A percentile compares a stretch with the other conserved stretches of the same genome.
These are phyloP conservation scores for Fusarium veterinarium DNA, from an alignment of 2,329 filamentous ascomycete species.

Conservation along the genomic window DNA sequence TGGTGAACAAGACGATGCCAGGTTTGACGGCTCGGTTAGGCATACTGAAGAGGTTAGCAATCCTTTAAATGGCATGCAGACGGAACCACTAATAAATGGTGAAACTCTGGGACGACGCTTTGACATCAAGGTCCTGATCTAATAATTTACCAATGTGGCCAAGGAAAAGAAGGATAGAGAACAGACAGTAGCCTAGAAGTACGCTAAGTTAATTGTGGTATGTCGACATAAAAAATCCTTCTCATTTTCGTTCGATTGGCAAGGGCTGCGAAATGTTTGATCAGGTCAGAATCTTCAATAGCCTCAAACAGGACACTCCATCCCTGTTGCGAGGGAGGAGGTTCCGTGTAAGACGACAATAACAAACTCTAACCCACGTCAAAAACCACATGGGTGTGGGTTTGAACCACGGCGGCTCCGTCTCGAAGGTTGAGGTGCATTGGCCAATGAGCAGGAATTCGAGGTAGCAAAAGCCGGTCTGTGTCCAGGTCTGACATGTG, in stretches of 20 bases:
- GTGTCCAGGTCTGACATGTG: slow-evolving; percentile 32
- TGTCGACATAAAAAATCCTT: neutral
- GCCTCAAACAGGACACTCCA: slow-evolving; percentile 4
- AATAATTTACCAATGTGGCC: slow-evolving; percentile 8
- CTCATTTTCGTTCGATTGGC: slow-evolving; percentile 4
- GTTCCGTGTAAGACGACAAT: neutral
- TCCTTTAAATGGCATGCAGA: slow-evolving; percentile 9
- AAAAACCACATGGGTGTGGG: neutral
- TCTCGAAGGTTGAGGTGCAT: neutral
- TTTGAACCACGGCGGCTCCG: neutral
- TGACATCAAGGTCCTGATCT: slow-evolving; percentile 24
- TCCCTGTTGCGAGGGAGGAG: neutral
- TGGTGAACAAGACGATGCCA: neutral
- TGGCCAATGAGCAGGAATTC: slow-evolving; percentile 17
- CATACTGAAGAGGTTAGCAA: slow-evolving; percentile 4
- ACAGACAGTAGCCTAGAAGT: slow-evolving; percentile 10
- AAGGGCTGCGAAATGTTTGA: slow-evolving; percentile 3
- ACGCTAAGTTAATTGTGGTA: slow-evolving; percentile 6
- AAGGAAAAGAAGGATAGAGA: slow-evolving; percentile 21
- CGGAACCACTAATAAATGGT: slow-evolving; percentile 40
- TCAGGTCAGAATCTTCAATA: slow-evolving; percentile 27
- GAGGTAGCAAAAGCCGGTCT: slow-evolving; percentile 25
- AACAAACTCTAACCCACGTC: neutral
- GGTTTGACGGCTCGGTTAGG: slow-evolving; percentile 10
- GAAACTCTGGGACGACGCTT: slow-evolving; percentile 42